Percentiles rank a stretch among this genome's conserved stretches.
These are phyloP conservation scores for Penicillium fimorum DNA, from an alignment of 495 filamentous ascomycete species.

Conservation along the genomic window DNA sequence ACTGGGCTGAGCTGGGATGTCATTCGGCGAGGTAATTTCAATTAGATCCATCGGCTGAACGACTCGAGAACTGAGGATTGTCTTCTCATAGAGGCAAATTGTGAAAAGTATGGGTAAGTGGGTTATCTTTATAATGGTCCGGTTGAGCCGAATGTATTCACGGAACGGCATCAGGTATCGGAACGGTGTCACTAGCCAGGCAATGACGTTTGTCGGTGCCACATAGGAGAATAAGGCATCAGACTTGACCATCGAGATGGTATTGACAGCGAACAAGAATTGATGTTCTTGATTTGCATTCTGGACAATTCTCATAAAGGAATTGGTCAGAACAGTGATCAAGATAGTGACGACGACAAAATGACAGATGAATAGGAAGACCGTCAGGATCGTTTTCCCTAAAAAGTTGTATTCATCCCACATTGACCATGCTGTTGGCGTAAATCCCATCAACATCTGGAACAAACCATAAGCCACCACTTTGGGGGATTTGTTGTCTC, in stretches of 20 bases:
- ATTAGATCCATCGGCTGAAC: conserved; percentile 75
- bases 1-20: conserved; percentile 37
- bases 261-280: conserved; percentile 91
- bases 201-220: conserved; percentile 82
- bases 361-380: conserved; percentile 91
- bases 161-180: conserved; percentile 75
- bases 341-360: conserved; percentile 92
- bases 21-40: conserved; percentile 42
- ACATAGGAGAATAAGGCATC: conserved; percentile 91
- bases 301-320: conserved; percentile 88
- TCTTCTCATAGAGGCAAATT: conserved; percentile 84
- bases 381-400: conserved; percentile 67
- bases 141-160: conserved; percentile 76
- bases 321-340: conserved; percentile 89
- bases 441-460: conserved; percentile 89
- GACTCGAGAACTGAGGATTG: conserved; percentile 63
- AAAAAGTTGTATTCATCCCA: conserved; percentile 79
- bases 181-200: conserved; percentile 79
- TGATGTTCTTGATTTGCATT: conserved; percentile 93
- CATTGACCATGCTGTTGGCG: conserved; percentile 66
- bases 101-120: conserved; percentile 82
- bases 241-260: conserved; percentile 94
- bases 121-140: conserved; percentile 82
- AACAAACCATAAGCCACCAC: conserved; percentile 84
- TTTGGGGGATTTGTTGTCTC: conserved; percentile 57